Evolutionary conservation across 2,329 filamentous ascomycete genomes (phyloP).

Genomic region (Diplodia seriata): DNA sequence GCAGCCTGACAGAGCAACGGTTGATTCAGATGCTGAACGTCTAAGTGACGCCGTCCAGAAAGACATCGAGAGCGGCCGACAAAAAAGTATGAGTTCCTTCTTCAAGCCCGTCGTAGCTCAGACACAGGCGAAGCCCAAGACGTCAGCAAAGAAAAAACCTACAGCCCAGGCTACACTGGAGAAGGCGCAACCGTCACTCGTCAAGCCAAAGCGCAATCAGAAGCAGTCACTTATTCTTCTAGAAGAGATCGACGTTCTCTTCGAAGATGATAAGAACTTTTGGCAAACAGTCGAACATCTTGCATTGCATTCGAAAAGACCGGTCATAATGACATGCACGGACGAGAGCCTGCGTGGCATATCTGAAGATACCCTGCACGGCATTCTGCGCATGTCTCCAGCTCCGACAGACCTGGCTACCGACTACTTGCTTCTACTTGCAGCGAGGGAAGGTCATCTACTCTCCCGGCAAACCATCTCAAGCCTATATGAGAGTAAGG

Average conservation of each 20-base stretch:
- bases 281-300: slow-evolving; percentile 83
- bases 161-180: slow-evolving; percentile 1
- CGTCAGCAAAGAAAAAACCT: background rate
- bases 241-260: slow-evolving; percentile 92
- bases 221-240: slow-evolving; percentile 94
- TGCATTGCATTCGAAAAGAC: slow-evolving; percentile 83
- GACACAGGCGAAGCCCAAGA: slow-evolving; percentile 34
- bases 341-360: slow-evolving; percentile 83
- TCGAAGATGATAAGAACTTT: slow-evolving; percentile 94
- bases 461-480: slow-evolving; percentile 71
- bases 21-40: slow-evolving; percentile 47
- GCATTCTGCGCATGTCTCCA: slow-evolving; percentile 76
- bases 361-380: slow-evolving; percentile 77
- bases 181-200: slow-evolving; percentile 41
- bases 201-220: slow-evolving; percentile 59
- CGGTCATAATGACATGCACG: slow-evolving; percentile 95
- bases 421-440: slow-evolving; percentile 81
- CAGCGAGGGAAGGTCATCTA: slow-evolving; percentile 87
- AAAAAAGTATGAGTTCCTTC: slow-evolving; percentile 81
- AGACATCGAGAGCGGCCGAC: slow-evolving; percentile 71
- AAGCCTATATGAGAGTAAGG: slow-evolving; percentile 72
- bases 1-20: slow-evolving; percentile 32
- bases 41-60: slow-evolving; percentile 58
- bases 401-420: slow-evolving; percentile 72
- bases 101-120: slow-evolving; percentile 61